Evolutionary conservation across 2,329 filamentous ascomycete genomes (phyloP).

Genomic region (Botrytis fabae): DNA sequence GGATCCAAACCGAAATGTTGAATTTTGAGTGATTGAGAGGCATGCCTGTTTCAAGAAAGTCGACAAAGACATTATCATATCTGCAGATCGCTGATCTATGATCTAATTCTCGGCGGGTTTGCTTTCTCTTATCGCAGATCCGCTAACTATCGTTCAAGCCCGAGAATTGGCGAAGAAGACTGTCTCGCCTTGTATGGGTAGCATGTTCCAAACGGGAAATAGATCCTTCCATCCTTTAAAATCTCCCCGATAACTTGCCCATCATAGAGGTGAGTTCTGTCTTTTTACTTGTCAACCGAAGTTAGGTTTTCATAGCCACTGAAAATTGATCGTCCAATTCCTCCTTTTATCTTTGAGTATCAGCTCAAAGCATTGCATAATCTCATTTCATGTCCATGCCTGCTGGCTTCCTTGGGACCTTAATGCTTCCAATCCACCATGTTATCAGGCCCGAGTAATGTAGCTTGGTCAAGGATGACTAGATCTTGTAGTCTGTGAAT

Average conservation of each 20-base stretch:
- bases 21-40: not conserved
- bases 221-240: not conserved
- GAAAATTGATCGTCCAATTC: not conserved
- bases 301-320: not conserved
- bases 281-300: not conserved
- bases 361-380: not conserved
- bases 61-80: constrained; percentile 4
- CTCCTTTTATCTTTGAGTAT: not conserved
- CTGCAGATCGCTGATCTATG: constrained; percentile 15
- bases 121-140: not conserved
- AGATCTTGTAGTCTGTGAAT: not conserved
- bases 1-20: constrained; percentile 3
- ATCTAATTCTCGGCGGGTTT: not conserved
- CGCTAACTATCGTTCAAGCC: not conserved
- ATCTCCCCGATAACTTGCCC: not conserved
- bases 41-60: not conserved
- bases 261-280: not conserved
- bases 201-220: not conserved
- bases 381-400: not conserved
- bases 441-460: not conserved
- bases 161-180: not conserved
- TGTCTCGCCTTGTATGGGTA: not conserved
- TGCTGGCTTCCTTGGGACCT: not conserved
- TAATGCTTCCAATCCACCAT: not conserved
- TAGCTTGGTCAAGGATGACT: not conserved